Evolutionary conservation across 2,329 filamentous ascomycete genomes (phyloP).

Genomic region (Aspergillaceae sp.): DNA sequence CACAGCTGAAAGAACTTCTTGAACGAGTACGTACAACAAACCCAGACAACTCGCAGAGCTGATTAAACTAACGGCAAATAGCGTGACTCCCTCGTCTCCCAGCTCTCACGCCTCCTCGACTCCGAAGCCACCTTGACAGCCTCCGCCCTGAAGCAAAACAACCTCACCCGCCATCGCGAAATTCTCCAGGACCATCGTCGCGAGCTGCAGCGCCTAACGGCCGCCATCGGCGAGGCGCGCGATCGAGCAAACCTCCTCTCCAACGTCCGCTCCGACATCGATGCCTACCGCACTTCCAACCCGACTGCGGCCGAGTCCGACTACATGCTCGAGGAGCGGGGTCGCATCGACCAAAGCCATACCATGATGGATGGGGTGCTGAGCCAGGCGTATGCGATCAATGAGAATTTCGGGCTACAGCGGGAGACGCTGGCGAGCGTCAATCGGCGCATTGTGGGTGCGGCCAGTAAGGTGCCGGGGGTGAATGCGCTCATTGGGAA

Average conservation of each 20-base stretch:
- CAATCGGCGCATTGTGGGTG: slow-evolving; percentile 79
- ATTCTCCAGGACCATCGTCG: slow-evolving; percentile 78
- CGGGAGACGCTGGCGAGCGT: slow-evolving; percentile 81
- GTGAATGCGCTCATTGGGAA: slow-evolving; percentile 85
- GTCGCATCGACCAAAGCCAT: slow-evolving; percentile 79
- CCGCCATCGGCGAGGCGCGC: slow-evolving; percentile 66
- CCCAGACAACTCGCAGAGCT: slow-evolving; percentile 1
- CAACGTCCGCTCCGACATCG: slow-evolving; percentile 85
- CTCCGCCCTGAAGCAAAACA: slow-evolving; percentile 94
- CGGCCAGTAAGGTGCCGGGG: slow-evolving; percentile 84
- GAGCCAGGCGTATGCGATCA: slow-evolving; percentile 92
- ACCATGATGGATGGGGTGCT: slow-evolving; percentile 82
- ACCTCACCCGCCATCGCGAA: slow-evolving; percentile 82
- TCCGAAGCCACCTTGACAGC: slow-evolving; percentile 79
- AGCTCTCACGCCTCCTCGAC: slow-evolving; percentile 83
- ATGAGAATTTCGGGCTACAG: slow-evolving; percentile 81
- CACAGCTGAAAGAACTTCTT: slow-evolving; percentile 73
- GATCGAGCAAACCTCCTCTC: slow-evolving; percentile 83
- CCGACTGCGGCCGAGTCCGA: slow-evolving; percentile 80
- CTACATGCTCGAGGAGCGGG: slow-evolving; percentile 91
- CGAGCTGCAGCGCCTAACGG: slow-evolving; percentile 67
- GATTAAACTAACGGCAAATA: slow-evolving; percentile 29
- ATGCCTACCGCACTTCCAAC: slow-evolving; percentile 75
- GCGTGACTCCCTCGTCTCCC: slow-evolving; percentile 72
- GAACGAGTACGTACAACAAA: slow-evolving; percentile 34